Evolutionary conservation across 371 early-diverging fungal genomes (phyloP).

Genomic region (Mucor plumbeus): DNA sequence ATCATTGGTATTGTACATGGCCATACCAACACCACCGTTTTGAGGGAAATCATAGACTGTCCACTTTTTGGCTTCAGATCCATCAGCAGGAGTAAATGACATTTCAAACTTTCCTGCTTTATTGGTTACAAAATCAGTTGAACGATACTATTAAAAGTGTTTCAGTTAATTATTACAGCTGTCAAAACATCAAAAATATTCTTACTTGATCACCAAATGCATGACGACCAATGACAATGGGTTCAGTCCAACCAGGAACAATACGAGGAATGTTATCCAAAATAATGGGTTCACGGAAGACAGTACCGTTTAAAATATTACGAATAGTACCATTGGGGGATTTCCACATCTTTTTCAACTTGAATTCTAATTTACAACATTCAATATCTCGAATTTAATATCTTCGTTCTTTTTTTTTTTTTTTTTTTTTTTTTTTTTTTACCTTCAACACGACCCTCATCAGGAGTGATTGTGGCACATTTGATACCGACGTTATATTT

Average conservation of each 20-base stretch:
- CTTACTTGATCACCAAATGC: slow-evolving; percentile 91
- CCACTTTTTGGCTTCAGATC: slow-evolving; percentile 61
- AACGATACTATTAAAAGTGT: slow-evolving; percentile 65
- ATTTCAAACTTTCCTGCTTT: slow-evolving; percentile 88
- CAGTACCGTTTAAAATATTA: slow-evolving; percentile 93
- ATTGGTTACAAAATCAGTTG: slow-evolving; percentile 86
- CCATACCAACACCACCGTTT: slow-evolving; percentile 87
- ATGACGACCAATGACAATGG: slow-evolving; percentile 93
- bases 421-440: not conserved
- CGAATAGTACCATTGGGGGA: slow-evolving; percentile 97
- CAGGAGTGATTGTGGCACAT: slow-evolving; percentile 96
- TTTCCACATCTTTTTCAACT: slow-evolving; percentile 93
- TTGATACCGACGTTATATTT: slow-evolving; percentile 96
- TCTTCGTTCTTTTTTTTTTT: too few species aligned
- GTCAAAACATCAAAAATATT: not conserved
- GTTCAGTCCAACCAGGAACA: slow-evolving; percentile 93
- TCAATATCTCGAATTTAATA: not conserved
- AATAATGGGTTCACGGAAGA: slow-evolving; percentile 95
- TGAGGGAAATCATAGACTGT: slow-evolving; percentile 75
- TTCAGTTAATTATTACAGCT: not conserved
- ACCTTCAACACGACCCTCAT: slow-evolving; percentile 87
- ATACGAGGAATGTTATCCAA: slow-evolving; percentile 87
- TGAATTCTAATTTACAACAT: slow-evolving; percentile 67
- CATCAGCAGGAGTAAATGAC: slow-evolving; percentile 84
- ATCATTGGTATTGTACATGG: slow-evolving; percentile 91